phyloP scores from a whole-genome alignment of 805 yeast species.

The Torulaspora delbrueckii region DNA sequence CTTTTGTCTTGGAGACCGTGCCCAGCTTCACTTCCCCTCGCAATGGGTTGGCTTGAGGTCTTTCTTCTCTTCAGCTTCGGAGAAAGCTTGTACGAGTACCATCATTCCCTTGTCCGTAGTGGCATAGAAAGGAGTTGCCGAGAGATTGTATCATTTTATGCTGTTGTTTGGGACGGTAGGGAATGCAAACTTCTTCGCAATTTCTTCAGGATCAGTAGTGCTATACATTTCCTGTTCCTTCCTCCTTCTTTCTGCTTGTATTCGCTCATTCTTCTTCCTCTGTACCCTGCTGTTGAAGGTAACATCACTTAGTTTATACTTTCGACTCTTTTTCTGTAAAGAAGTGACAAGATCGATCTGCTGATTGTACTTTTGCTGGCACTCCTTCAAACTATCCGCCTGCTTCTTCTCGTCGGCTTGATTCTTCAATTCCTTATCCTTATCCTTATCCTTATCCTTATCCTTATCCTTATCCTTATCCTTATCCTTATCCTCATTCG shows the following conservation, averaged over 20 bases:
- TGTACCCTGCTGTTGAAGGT: conserved; percentile 26
- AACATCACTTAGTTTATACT: conserved; percentile 21
- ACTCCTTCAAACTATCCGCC: conserved; percentile 1
- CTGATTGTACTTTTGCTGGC: conserved; percentile 17
- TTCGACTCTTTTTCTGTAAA: conserved; percentile 17
- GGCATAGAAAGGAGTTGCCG: too few species aligned
- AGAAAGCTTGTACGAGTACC: too few species aligned
- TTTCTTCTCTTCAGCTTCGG: too few species aligned
- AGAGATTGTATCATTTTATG: background rate
- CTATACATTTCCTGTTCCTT: conserved; percentile 28
- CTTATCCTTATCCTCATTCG: conserved; percentile 2
- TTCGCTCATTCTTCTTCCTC: conserved; percentile 12
- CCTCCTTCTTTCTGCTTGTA: conserved; percentile 11
- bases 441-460: conserved; percentile 3
- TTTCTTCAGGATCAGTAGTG: conserved; percentile 29
- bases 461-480: background rate
- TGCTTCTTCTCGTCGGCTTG: conserved; percentile 1
- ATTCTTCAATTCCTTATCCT: background rate
- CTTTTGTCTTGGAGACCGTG: too few species aligned
- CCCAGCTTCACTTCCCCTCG: too few species aligned
- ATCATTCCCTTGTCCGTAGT: too few species aligned
- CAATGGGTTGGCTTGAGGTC: too few species aligned
- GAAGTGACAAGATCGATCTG: conserved; percentile 20
- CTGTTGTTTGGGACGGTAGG: conserved; percentile 16
- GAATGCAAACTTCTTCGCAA: conserved; percentile 21